A percentile compares a stretch with the other conserved stretches of the same genome.
Conservation (phyloP, 1,284 basidiomycete genomes). For the Ustilago curta region DNA sequence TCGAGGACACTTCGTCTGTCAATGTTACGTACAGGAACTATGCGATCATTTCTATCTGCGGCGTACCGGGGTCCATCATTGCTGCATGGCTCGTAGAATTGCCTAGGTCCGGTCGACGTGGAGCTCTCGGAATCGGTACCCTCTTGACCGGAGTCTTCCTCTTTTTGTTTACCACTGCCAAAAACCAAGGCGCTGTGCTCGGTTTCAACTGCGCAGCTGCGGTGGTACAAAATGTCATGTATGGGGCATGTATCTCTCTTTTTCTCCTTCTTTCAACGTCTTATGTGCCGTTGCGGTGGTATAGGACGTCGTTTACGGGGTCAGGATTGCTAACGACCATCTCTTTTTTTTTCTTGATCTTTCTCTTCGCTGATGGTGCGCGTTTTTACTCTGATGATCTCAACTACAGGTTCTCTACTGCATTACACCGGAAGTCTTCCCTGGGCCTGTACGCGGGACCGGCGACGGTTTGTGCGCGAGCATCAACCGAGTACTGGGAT, state of each 20-base stretch:
- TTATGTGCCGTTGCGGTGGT: not conserved
- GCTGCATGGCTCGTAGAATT: conserved; percentile 67
- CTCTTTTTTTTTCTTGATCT: not conserved
- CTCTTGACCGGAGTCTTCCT: conserved; percentile 67
- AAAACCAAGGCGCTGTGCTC: conserved; percentile 52
- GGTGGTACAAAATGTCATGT: conserved; percentile 62
- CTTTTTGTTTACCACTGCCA: conserved; percentile 63
- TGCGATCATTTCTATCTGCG: conserved; percentile 67
- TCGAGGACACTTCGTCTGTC: conserved; percentile 22
- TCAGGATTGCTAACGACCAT: not conserved
- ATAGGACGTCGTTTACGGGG: too few species aligned
- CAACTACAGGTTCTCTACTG: conserved; percentile 48
- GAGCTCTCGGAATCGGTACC: conserved; percentile 66
- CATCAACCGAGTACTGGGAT: conserved; percentile 64
- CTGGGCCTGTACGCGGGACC: conserved; percentile 66
- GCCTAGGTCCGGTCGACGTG: conserved; percentile 64
- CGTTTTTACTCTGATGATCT: not conserved
- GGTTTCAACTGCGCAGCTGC: conserved; percentile 64
- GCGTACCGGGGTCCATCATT: conserved; percentile 66
- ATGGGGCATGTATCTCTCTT: conserved; percentile 11
- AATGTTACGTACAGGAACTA: conserved; percentile 65
- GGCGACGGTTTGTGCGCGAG: conserved; percentile 65
- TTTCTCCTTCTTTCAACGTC: not conserved
- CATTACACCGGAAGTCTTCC: conserved; percentile 66
- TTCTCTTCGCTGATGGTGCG: not conserved